Evolutionary conservation across 768 basidiomycete genomes (phyloP).

Genomic region (Pisolithus orientalis): DNA sequence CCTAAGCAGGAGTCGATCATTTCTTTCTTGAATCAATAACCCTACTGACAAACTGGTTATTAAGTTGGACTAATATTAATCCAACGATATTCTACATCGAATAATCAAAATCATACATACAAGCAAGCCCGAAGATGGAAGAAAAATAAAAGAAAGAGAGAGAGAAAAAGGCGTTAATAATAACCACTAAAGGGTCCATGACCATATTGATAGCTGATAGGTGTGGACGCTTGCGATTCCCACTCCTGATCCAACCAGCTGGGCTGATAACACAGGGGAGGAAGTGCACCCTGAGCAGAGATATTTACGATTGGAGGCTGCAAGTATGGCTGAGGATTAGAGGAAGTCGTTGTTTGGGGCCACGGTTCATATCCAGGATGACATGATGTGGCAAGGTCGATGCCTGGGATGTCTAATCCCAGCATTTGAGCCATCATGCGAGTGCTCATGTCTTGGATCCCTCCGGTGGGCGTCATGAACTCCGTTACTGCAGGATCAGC

Average conservation of each 20-base stretch:
- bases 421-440: slow-evolving; percentile 71
- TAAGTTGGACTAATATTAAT: background rate
- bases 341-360: slow-evolving; percentile 34
- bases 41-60: too few relatives aligned
- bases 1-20: slow-evolving; percentile 12
- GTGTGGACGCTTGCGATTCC: slow-evolving; percentile 10
- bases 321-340: slow-evolving; percentile 11
- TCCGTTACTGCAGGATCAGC: slow-evolving; percentile 20
- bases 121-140: background rate
- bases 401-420: slow-evolving; percentile 57
- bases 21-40: too few relatives aligned
- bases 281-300: slow-evolving; percentile 4
- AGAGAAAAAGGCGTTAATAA: slow-evolving; percentile 5
- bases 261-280: slow-evolving; percentile 14
- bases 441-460: slow-evolving; percentile 58
- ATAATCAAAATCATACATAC: too few relatives aligned
- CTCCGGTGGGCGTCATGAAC: slow-evolving; percentile 22
- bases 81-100: too few relatives aligned
- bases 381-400: slow-evolving; percentile 47
- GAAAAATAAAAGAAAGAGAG: background rate
- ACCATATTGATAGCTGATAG: slow-evolving; percentile 14
- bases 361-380: slow-evolving; percentile 60
- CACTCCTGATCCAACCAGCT: slow-evolving; percentile 13
- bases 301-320: slow-evolving; percentile 2
- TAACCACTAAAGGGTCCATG: slow-evolving; percentile 10